These are phyloP conservation scores for Ophiostoma fasciatum DNA, from an alignment of 2,329 filamentous ascomycete genomes.

Conservation along the genomic window DNA sequence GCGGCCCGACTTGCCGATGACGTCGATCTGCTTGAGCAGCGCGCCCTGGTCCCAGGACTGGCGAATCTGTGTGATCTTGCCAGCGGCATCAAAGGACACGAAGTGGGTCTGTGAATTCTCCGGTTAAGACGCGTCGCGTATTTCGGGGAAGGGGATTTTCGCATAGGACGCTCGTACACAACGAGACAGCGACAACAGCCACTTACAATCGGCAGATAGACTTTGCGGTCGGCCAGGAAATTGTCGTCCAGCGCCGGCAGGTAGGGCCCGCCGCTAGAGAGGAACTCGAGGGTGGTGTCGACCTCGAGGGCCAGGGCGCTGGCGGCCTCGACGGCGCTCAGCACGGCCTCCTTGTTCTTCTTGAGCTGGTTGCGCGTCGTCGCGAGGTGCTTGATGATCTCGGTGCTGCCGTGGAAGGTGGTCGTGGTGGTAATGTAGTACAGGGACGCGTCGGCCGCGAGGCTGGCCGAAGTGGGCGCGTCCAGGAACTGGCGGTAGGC, in stretches of 20 bases:
- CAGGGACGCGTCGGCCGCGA: slow-evolving; percentile 52
- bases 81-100: slow-evolving; percentile 62
- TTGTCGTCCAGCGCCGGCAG: slow-evolving; percentile 87
- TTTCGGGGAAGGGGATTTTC: too few species aligned
- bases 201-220: slow-evolving; percentile 68
- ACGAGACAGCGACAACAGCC: neutral
- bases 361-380: slow-evolving; percentile 58
- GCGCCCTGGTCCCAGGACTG: slow-evolving; percentile 92
- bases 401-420: slow-evolving; percentile 51
- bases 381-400: slow-evolving; percentile 71
- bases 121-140: slow-evolving; percentile 7
- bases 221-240: slow-evolving; percentile 71
- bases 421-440: slow-evolving; percentile 87
- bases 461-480: slow-evolving; percentile 45
- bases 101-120: slow-evolving; percentile 54
- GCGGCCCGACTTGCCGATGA: slow-evolving; percentile 77
- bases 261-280: slow-evolving; percentile 68
- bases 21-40: slow-evolving; percentile 80
- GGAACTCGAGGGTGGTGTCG: slow-evolving; percentile 71
- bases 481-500: slow-evolving; percentile 60
- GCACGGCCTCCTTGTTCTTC: slow-evolving; percentile 66
- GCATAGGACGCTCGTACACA: neutral
- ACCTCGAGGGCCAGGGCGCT: slow-evolving; percentile 61
- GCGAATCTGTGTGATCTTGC: slow-evolving; percentile 75
- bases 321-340: slow-evolving; percentile 58